These are phyloP conservation scores for Coniophora puteana DNA, from an alignment of 1,284 basidiomycete species.

Conservation along the genomic window DNA sequence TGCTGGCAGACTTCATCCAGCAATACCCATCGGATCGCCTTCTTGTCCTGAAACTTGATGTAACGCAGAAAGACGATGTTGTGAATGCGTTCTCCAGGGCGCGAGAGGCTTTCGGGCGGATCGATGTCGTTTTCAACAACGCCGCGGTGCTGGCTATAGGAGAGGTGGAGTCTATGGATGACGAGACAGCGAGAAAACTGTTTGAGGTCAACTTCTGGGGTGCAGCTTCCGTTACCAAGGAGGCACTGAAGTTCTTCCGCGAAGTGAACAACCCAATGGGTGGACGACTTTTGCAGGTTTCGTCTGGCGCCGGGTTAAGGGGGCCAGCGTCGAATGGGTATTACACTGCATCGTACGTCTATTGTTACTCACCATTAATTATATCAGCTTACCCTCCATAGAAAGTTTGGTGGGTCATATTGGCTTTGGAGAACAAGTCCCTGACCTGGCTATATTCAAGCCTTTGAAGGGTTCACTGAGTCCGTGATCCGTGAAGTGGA, in stretches of 20 bases:
- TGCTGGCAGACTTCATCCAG: too few species aligned
- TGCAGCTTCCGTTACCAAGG: slow-evolving; percentile 23
- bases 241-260: slow-evolving; percentile 21
- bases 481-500: slow-evolving; percentile 14
- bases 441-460: slow-evolving; percentile 8
- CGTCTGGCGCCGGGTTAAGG: slow-evolving; percentile 14
- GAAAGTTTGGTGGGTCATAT: slow-evolving; percentile 16
- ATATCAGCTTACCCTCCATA: background rate
- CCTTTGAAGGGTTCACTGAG: slow-evolving; percentile 18
- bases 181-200: slow-evolving; percentile 25
- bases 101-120: slow-evolving; percentile 31
- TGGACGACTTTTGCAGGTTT: slow-evolving; percentile 20
- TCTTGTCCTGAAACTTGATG: too few species aligned
- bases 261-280: slow-evolving; percentile 21
- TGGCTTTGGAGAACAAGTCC: background rate
- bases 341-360: slow-evolving; percentile 18
- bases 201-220: slow-evolving; percentile 40
- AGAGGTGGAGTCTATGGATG: slow-evolving; percentile 21
- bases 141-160: slow-evolving; percentile 27
- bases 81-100: slow-evolving; percentile 30
- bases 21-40: too few species aligned
- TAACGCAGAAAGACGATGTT: too few species aligned
- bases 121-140: slow-evolving; percentile 44
- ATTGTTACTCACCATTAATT: background rate
- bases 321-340: slow-evolving; percentile 5